Evolutionary conservation across 2,329 filamentous ascomycete genomes (phyloP).

Genomic region (Aspergillus caelatus): DNA sequence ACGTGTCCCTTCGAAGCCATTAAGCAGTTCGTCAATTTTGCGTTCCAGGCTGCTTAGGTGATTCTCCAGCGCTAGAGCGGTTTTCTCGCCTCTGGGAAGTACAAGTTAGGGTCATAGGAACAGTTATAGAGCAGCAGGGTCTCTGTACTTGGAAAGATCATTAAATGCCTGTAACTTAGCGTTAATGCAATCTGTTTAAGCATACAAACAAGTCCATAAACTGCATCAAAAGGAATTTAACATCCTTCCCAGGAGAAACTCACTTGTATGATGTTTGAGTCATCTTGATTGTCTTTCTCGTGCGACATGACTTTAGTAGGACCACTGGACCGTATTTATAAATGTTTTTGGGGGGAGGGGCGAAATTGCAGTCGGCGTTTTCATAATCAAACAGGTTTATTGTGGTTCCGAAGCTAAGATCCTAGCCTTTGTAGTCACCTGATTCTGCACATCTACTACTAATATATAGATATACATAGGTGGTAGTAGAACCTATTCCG

Average conservation of each 20-base stretch:
- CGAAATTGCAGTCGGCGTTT: not conserved
- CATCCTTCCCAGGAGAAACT: not conserved
- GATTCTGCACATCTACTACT: no score
- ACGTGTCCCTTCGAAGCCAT: constrained; percentile 5
- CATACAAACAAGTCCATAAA: not conserved
- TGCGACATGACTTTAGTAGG: not conserved
- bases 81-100: constrained; percentile 53
- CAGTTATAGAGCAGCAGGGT: not conserved
- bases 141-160: constrained; percentile 15
- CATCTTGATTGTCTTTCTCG: not conserved
- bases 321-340: not conserved
- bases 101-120: constrained; percentile 4
- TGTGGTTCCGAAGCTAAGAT: no score
- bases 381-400: not conserved
- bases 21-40: constrained; percentile 46
- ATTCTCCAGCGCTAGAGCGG: constrained; percentile 58
- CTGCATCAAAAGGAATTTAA: not conserved
- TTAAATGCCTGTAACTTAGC: constrained; percentile 11
- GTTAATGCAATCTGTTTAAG: not conserved
- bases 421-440: no score
- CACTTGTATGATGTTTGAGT: not conserved
- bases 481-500: no score
- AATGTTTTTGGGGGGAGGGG: not conserved
- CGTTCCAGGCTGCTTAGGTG: constrained; percentile 58
- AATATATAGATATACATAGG: no score